phyloP scores from a whole-genome alignment of 805 yeast species.

The Wickerhamomyces canadensis region DNA sequence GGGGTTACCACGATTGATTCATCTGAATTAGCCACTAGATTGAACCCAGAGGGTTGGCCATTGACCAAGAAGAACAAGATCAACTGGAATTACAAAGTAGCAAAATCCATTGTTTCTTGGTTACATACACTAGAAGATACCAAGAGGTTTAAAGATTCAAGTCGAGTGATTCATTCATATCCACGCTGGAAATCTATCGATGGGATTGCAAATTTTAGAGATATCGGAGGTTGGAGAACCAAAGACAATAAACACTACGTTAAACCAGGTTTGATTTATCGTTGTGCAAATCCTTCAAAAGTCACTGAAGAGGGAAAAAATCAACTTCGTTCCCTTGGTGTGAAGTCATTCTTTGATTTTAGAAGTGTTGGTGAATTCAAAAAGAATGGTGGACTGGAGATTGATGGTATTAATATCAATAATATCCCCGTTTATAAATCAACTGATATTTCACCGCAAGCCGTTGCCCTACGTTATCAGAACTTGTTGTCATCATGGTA shows the following conservation, averaged over 20 bases:
- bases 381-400: constrained; percentile 38
- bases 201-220: constrained; percentile 71
- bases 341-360: constrained; percentile 60
- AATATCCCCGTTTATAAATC: constrained; percentile 54
- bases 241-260: constrained; percentile 34
- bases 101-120: constrained; percentile 43
- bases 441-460: constrained; percentile 58
- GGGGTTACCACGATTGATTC: constrained; percentile 38
- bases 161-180: constrained; percentile 31
- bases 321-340: constrained; percentile 30
- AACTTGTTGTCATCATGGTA: constrained; percentile 52
- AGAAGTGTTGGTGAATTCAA: constrained; percentile 54
- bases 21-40: constrained; percentile 25
- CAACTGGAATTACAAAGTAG: constrained; percentile 55
- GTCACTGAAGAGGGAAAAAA: constrained; percentile 50
- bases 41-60: constrained; percentile 38
- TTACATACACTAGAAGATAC: constrained; percentile 43
- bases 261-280: constrained; percentile 47
- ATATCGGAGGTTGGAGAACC: constrained; percentile 68
- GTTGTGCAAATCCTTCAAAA: constrained; percentile 56
- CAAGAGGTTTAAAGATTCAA: constrained; percentile 41
- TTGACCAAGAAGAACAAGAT: constrained; percentile 38
- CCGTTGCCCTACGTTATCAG: constrained; percentile 49
- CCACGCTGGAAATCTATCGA: constrained; percentile 59
- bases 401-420: constrained; percentile 40